Evolutionary conservation across 192 early-diverging fungal species (phyloP).

Genomic region (Gamsiella multidivaricata): DNA sequence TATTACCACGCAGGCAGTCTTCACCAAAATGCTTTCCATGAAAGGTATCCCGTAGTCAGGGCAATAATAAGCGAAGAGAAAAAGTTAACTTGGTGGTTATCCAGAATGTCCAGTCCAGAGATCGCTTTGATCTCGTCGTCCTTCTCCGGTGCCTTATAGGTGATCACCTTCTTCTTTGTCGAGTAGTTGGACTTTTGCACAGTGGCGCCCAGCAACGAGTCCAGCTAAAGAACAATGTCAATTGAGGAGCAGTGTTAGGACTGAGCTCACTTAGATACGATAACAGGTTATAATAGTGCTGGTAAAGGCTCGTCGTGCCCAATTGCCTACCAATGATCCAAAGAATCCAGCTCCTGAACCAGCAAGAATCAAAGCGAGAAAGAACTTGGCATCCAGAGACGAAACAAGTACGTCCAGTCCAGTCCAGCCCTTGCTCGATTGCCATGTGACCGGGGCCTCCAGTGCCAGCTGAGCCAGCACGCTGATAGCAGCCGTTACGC

Average conservation of each 20-base stretch:
- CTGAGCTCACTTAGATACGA: not conserved
- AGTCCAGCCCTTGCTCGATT: conserved; percentile 10
- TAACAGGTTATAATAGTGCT: not conserved
- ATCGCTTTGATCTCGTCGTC: conserved; percentile 65
- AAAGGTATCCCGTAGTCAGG: conserved; percentile 55
- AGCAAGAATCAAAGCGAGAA: conserved; percentile 54
- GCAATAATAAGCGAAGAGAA: conserved; percentile 71
- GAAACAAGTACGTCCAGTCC: conserved; percentile 43
- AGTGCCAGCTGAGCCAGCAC: conserved; percentile 59
- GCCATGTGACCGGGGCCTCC: conserved; percentile 53
- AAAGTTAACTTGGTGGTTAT: conserved; percentile 87
- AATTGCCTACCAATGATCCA: conserved; percentile 74
- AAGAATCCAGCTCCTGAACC: conserved; percentile 75
- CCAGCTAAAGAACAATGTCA: conserved; percentile 59
- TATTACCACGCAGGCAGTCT: not conserved
- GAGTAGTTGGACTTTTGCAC: conserved; percentile 81
- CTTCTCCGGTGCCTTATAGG: conserved; percentile 54
- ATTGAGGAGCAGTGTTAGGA: not conserved
- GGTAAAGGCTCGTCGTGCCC: no score
- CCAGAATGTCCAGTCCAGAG: conserved; percentile 75
- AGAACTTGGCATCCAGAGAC: conserved; percentile 36
- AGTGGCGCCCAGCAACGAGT: conserved; percentile 90
- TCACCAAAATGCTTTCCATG: conserved; percentile 28
- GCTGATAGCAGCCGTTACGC: conserved; percentile 66
- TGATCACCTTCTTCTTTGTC: conserved; percentile 67